A percentile compares a stretch with the other conserved stretches of the same genome.
Conservation (phyloP, 345 rosid species). For the Trapa incisa region DNA sequence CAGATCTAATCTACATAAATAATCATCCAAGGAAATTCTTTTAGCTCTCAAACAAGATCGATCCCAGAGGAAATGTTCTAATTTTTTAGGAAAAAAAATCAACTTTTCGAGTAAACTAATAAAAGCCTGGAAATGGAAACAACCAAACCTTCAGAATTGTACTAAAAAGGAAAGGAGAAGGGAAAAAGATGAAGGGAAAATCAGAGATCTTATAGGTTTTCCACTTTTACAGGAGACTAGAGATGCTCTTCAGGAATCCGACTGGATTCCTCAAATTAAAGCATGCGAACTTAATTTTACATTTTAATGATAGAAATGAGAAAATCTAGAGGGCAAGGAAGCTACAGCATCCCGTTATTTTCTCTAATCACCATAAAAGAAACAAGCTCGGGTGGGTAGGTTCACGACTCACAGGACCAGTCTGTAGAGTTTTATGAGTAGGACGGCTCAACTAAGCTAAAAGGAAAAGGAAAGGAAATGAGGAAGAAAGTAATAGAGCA, state of each 20-base stretch:
- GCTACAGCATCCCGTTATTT: neutral
- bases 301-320: neutral
- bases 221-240: no score
- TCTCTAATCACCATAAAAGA: neutral
- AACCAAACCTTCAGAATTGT: neutral
- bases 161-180: neutral
- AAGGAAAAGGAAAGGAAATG: neutral
- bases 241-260: no score
- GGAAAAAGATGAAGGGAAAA: neutral
- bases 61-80: neutral
- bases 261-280: neutral
- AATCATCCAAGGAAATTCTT: neutral
- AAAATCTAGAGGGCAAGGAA: neutral
- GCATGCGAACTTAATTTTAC: neutral
- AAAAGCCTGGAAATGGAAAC: constrained; percentile 3
- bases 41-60: neutral
- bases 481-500: neutral
- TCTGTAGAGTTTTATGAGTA: no score
- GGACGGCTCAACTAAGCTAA: neutral
- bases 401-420: no score
- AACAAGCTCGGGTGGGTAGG: no score
- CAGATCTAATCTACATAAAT: no score
- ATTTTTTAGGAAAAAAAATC: neutral
- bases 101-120: neutral
- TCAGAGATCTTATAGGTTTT: neutral